phyloP scores from a whole-genome alignment of 2,329 filamentous ascomycete species.

The Diaporthe eres region DNA sequence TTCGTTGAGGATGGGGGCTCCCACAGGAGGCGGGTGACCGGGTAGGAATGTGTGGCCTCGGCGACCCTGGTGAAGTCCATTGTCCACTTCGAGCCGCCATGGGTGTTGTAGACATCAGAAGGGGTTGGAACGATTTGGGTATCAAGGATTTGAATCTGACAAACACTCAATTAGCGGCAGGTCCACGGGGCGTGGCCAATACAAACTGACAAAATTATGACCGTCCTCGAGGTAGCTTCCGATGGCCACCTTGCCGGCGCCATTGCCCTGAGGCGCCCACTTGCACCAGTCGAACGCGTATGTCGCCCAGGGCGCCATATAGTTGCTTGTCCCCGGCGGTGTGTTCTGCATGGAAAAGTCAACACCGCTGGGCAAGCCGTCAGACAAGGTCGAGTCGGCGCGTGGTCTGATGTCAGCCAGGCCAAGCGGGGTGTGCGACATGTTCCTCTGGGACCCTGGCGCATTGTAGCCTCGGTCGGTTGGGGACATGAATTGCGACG shows the following conservation, averaged over 20 bases:
- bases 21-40: conserved; percentile 95
- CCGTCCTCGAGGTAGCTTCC: conserved; percentile 98
- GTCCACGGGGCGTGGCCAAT: background rate
- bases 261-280: conserved; percentile 85
- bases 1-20: conserved; percentile 96
- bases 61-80: conserved; percentile 94
- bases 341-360: conserved; percentile 77
- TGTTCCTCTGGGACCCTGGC: conserved; percentile 71
- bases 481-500: conserved; percentile 76
- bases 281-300: conserved; percentile 99
- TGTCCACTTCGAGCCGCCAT: conserved; percentile 78
- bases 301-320: conserved; percentile 92
- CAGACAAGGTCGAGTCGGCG: conserved; percentile 84
- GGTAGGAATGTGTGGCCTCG: conserved; percentile 97
- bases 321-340: conserved; percentile 86
- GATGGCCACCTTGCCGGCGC: conserved; percentile 92
- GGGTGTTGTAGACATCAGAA: conserved; percentile 75
- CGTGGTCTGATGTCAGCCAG: conserved; percentile 92
- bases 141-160: conserved; percentile 95
- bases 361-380: conserved; percentile 74
- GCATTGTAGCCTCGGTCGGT: conserved; percentile 69
- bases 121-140: conserved; percentile 82
- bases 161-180: conserved; percentile 23
- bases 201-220: conserved; percentile 87
- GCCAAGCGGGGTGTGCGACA: conserved; percentile 89